Evolutionary conservation across 805 yeast genomes (phyloP).

Genomic region (Saccharomyces kudriavzevii): DNA sequence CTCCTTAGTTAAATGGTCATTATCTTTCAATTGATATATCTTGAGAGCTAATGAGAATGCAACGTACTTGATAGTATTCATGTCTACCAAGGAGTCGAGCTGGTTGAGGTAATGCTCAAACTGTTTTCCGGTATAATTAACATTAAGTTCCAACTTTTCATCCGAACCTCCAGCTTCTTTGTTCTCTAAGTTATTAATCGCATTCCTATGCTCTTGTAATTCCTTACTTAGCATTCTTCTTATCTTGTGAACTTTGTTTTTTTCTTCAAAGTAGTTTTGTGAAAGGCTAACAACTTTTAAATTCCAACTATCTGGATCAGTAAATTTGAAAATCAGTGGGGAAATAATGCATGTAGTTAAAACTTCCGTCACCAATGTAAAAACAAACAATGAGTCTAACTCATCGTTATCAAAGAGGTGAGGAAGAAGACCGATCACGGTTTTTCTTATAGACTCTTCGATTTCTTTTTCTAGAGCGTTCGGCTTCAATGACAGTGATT

Average conservation of each 20-base stretch:
- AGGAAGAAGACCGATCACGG: conserved; percentile 37
- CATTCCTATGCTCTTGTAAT: conserved; percentile 26
- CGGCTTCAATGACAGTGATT: conserved; percentile 38
- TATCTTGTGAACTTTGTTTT: conserved; percentile 64
- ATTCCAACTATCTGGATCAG: conserved; percentile 76
- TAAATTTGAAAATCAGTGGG: conserved; percentile 43
- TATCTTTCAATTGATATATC: conserved; percentile 10
- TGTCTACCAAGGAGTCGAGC: conserved; percentile 13
- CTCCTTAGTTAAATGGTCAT: conserved; percentile 1
- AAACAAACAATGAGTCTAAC: conserved; percentile 39
- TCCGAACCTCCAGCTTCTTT: neutral
- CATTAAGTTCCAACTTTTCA: conserved; percentile 7
- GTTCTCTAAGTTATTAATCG: conserved; percentile 4
- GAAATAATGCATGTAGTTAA: conserved; percentile 48
- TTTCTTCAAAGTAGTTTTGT: conserved; percentile 59
- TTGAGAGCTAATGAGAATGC: conserved; percentile 15
- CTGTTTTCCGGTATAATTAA: conserved; percentile 13
- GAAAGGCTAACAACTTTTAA: conserved; percentile 49
- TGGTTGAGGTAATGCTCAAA: conserved; percentile 24
- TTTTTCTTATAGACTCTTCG: conserved; percentile 41
- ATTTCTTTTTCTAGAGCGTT: conserved; percentile 35
- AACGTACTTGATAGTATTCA: conserved; percentile 12
- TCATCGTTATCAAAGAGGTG: conserved; percentile 40
- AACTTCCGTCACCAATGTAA: conserved; percentile 52
- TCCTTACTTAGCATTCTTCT: conserved; percentile 65